Conservation (phyloP, 352 stramenopile genomes). For the Peronosclerospora sorghi region DNA sequence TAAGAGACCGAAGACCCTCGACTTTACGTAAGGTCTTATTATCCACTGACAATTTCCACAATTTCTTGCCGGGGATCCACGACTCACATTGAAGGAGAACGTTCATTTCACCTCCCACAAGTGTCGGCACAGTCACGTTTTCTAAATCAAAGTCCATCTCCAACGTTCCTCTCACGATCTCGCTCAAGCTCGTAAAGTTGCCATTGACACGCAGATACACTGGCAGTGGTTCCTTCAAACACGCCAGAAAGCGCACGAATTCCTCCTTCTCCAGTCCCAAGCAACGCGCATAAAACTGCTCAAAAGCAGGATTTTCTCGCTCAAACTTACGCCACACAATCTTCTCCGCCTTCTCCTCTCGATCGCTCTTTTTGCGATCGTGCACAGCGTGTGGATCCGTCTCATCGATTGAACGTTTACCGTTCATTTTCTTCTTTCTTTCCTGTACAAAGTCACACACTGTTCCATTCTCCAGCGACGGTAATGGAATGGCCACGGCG, state of each 20-base stretch:
- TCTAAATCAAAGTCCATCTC: slow-evolving; percentile 64
- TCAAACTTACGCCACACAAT: slow-evolving; percentile 85
- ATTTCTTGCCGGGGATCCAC: slow-evolving; percentile 50
- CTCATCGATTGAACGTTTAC: slow-evolving; percentile 44
- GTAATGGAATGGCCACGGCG: slow-evolving; percentile 32
- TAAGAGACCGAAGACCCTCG: slow-evolving; percentile 78
- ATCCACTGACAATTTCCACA: slow-evolving; percentile 74
- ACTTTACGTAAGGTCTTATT: slow-evolving; percentile 82
- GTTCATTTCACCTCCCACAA: slow-evolving; percentile 36
- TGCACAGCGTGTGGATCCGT: slow-evolving; percentile 42
- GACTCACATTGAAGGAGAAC: slow-evolving; percentile 48
- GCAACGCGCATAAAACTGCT: slow-evolving; percentile 76
- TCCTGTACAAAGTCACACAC: slow-evolving; percentile 58
- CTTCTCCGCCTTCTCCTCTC: slow-evolving; percentile 66
- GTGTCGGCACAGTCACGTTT: slow-evolving; percentile 38
- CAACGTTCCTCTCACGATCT: slow-evolving; percentile 65
- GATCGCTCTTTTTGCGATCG: slow-evolving; percentile 45
- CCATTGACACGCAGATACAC: slow-evolving; percentile 85
- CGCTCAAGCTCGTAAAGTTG: slow-evolving; percentile 66
- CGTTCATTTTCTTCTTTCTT: slow-evolving; percentile 20
- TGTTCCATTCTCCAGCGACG: slow-evolving; percentile 48
- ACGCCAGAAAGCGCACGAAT: slow-evolving; percentile 73
- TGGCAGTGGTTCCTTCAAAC: slow-evolving; percentile 61
- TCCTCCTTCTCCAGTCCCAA: slow-evolving; percentile 53
- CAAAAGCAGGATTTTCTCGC: slow-evolving; percentile 69